Evolutionary conservation across 352 stramenopile genomes (phyloP), one percentile per base, ranked within the genome.

Genomic region (Phytopythium helicoides): DNA sequence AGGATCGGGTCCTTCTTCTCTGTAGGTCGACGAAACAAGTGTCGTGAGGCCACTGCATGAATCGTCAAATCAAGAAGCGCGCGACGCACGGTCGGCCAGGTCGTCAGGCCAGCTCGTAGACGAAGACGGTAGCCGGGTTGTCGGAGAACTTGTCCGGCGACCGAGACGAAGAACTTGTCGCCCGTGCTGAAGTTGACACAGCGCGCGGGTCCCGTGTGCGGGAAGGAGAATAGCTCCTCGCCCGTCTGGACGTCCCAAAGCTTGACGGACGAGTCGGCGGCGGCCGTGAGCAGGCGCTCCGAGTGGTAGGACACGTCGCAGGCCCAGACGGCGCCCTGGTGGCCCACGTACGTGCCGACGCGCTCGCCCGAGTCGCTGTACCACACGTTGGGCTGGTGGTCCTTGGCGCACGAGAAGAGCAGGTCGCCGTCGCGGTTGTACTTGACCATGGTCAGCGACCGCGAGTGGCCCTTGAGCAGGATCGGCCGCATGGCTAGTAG

Each of bases 391-490:
- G 96, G 96, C 38, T 87, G 78, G 65, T 98, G 82, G 61, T 99
- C 95, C 73, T 98, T 99, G 41, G 94, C 92, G 48, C 82, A 95
- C 38, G 96, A 97, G 76, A 99, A 99, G 18, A 99, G 78, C 16
- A 99, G 77, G 71, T 99, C 97, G 35, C 97, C 97, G 64, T 99
- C 97, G 50, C 90, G 89, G 76, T 99, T 99, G 87, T 98, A 99
- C 68, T 99, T 98, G 59, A 99, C 88, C 80, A 92, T 89, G 11
- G 97, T 99, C 63, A 99, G 97, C 53, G 97, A 97, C 67, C 97
- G 93, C 63, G 97, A 97, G 85, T 99, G 97, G 68, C 97, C 97
- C 80, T 99, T 99, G 47, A 99, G 84, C 57, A 99, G 68, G 69
- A 99, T 99, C 49, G 97, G 97, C 73, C 94, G 94, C 94, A 96